Percentiles rank a stretch among this genome's conserved stretches.
Evolutionary conservation across 2,329 filamentous ascomycete species (phyloP).

Genomic region (Aspergillus alliaceus): DNA sequence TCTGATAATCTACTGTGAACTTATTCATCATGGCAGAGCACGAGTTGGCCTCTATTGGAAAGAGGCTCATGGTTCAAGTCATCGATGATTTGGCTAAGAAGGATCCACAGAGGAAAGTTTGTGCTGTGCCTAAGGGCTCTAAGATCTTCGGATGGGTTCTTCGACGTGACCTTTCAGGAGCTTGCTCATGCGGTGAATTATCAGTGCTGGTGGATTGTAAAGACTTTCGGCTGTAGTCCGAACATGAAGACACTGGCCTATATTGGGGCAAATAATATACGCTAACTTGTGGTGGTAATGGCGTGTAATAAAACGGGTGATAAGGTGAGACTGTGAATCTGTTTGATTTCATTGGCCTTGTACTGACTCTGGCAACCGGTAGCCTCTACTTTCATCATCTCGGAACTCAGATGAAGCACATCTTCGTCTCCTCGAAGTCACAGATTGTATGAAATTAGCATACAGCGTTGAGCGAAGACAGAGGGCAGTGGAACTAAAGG

Average conservation of each 20-base stretch:
- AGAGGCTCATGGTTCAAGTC: conserved; percentile 9
- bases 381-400: conserved; percentile 18
- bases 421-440: conserved; percentile 12
- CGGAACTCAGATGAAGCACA: conserved; percentile 19
- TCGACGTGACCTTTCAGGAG: conserved; percentile 17
- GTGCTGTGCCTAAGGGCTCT: conserved; percentile 6
- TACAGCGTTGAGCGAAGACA: conserved; percentile 26
- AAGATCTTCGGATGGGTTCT: conserved; percentile 9
- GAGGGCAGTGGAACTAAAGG: conserved; percentile 18
- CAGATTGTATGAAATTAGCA: conserved; percentile 17
- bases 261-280: conserved; percentile 21
- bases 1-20: neutral
- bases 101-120: conserved; percentile 3
- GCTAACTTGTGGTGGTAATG: conserved; percentile 17
- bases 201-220: conserved; percentile 23
- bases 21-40: neutral
- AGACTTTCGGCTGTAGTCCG: conserved; percentile 11
- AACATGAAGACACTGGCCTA: conserved; percentile 18
- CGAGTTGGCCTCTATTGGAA: neutral
- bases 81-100: conserved; percentile 10
- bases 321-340: conserved; percentile 10
- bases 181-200: conserved; percentile 22
- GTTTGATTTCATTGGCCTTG: no score
- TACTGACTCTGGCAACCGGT: neutral
- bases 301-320: conserved; percentile 22